A percentile compares a stretch with the other conserved stretches of the same genome.
Evolutionary conservation across 345 rosid genomes (phyloP).

Genomic region (Nasturtium officinale): DNA sequence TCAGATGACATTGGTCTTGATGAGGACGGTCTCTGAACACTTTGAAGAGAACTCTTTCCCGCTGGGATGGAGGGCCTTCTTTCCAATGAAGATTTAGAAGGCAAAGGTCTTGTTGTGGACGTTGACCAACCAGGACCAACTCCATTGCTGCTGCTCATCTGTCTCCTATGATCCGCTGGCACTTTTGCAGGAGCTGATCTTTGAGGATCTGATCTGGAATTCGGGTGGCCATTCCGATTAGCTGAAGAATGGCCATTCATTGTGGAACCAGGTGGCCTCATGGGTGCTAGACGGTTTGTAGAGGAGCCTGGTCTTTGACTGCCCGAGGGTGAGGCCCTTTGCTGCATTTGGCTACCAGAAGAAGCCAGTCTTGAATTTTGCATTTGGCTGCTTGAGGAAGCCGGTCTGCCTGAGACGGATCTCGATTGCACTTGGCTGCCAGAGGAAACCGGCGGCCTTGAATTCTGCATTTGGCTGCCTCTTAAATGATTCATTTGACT

Average conservation of each 20-base stretch:
- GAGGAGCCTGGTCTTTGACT: slow-evolving; percentile 37
- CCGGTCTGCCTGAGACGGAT: slow-evolving; percentile 22
- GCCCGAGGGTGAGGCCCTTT: slow-evolving; percentile 16
- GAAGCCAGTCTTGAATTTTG: slow-evolving; percentile 19
- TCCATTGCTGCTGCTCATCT: slow-evolving; percentile 50
- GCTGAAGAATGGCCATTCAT: slow-evolving; percentile 45
- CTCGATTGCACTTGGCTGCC: slow-evolving; percentile 25
- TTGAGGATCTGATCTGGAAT: slow-evolving; percentile 45
- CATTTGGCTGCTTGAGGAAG: slow-evolving; percentile 29
- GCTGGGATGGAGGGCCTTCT: slow-evolving; percentile 47
- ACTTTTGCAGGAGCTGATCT: slow-evolving; percentile 49
- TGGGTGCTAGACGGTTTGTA: slow-evolving; percentile 38
- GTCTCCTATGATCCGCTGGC: slow-evolving; percentile 57
- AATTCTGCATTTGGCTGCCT: slow-evolving; percentile 44
- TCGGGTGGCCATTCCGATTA: slow-evolving; percentile 46
- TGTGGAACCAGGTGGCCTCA: slow-evolving; percentile 31
- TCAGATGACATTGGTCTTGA: slow-evolving; percentile 52
- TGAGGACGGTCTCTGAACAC: slow-evolving; percentile 47
- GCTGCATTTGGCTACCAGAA: slow-evolving; percentile 27
- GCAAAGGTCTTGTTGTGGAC: slow-evolving; percentile 45
- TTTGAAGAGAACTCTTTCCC: slow-evolving; percentile 46
- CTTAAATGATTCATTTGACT: slow-evolving; percentile 47
- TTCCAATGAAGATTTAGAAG: slow-evolving; percentile 46
- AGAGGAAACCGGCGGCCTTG: slow-evolving; percentile 13
- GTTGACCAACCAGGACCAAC: slow-evolving; percentile 62